Evolutionary conservation across 2,329 filamentous ascomycete species (phyloP), one percentile per base, ranked within the genome.

Genomic region (Leptographium galeiforme): DNA sequence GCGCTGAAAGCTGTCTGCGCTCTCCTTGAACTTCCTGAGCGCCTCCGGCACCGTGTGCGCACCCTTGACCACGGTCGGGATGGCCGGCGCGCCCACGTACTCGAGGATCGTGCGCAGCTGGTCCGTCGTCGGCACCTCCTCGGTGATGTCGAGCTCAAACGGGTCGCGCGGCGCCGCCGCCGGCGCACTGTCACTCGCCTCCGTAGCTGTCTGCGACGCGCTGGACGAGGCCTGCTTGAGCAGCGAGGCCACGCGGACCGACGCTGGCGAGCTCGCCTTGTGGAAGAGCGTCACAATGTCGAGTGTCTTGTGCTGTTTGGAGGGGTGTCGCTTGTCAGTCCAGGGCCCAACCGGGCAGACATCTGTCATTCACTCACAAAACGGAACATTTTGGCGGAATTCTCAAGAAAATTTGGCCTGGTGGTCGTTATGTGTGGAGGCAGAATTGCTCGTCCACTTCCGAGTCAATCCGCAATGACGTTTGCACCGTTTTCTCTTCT

Each of bases 251-350:
- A 85, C 85, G 56, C 85, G 81, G 50, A 80, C 74, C 4, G 90
- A 96, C 58, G 84, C 76, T 25, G 85, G 79, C 52, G 79, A 78
- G 62, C 76, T 78, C 55, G 91, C 80, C 69, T 87, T 87, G 78
- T 96, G 90, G 77, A 97, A 98, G 74, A 98, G 84, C 57, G 91
- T 97, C 66, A 97, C 81, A 60, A 95, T 87, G 74, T 97, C 90
- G 68, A 87, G 78, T 60, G 85, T 78, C 76, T 89, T 90, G 70
- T 76, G 79, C 85, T 89, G 63, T 30, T n/a, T 16, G 44, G 6
- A 12, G 3, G 2, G 34, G 40, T 47, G 4, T 12, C 48, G 3
- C 36, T 41, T 13, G 16, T 18, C 33, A 36, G 4, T 1, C 6
- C 50, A 1, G 2, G 11, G 7, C 44, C 34, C 10, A 36, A 38